Conservation (phyloP, 257 asterid species). For the Cordia subcordata region DNA sequence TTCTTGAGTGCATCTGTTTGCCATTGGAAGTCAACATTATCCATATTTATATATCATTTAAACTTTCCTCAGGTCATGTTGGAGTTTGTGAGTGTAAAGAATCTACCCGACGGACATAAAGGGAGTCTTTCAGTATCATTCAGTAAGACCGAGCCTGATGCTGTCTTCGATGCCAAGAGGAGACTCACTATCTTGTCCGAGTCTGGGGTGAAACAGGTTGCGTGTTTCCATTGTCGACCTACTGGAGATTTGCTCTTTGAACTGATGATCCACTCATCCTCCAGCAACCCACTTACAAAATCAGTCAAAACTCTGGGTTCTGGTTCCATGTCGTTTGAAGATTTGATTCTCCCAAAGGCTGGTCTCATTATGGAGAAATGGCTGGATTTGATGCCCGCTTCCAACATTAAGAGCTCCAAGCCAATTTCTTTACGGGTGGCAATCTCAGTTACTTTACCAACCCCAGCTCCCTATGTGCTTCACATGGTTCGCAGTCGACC, state of each 20-base stretch:
- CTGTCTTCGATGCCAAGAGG: conserved; percentile 68
- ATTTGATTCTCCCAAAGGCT: conserved; percentile 38
- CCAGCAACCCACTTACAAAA: conserved; percentile 34
- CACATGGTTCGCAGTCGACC: conserved; percentile 50
- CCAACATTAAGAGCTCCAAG: conserved; percentile 36
- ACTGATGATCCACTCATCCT: conserved; percentile 42
- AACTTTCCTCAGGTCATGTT: conserved; percentile 66
- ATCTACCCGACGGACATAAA: conserved; percentile 58
- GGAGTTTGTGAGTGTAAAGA: conserved; percentile 77
- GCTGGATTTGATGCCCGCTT: conserved; percentile 68
- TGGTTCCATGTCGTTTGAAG: conserved; percentile 50
- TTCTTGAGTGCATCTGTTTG: no score
- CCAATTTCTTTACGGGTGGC: conserved; percentile 70
- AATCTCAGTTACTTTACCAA: conserved; percentile 74
- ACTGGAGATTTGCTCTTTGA: conserved; percentile 62
- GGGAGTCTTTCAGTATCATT: conserved; percentile 63
- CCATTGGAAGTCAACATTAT: neutral
- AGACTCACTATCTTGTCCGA: conserved; percentile 72
- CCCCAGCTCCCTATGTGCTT: conserved; percentile 49
- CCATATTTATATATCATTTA: conserved; percentile 7
- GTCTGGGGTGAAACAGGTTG: conserved; percentile 77
- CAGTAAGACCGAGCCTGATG: conserved; percentile 75
- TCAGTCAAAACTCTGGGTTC: conserved; percentile 53
- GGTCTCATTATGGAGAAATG: conserved; percentile 74
- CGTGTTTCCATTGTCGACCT: conserved; percentile 81